Evolutionary conservation across 495 filamentous ascomycete genomes (phyloP).

Genomic region (Aspergillus coremiiformis): DNA sequence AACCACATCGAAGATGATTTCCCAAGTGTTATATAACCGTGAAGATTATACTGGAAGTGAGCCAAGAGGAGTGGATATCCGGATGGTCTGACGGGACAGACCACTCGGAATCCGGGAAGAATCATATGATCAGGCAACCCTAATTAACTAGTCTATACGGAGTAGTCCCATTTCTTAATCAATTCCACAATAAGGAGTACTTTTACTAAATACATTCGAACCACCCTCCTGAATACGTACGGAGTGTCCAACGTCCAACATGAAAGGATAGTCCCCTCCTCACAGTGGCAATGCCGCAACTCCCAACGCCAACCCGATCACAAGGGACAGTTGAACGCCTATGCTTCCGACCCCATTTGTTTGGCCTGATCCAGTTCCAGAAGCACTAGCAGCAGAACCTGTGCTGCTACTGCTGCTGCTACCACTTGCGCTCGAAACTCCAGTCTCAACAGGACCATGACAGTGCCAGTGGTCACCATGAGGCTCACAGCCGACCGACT

Average conservation of each 20-base stretch:
- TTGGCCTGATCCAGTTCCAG: neutral
- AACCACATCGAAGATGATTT: neutral
- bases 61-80: slow-evolving; percentile 4
- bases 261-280: neutral
- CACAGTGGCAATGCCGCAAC: slow-evolving; percentile 4
- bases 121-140: slow-evolving; percentile 6
- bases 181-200: neutral
- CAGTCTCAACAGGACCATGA: slow-evolving; percentile 15
- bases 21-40: neutral
- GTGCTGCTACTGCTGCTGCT: neutral
- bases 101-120: slow-evolving; percentile 15
- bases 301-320: slow-evolving; percentile 7
- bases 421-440: neutral
- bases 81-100: slow-evolving; percentile 20
- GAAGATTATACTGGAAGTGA: neutral
- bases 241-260: neutral
- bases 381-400: neutral
- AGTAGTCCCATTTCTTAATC: neutral
- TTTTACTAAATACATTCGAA: neutral
- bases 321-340: slow-evolving; percentile 1
- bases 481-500: slow-evolving; percentile 22
- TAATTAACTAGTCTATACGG: neutral
- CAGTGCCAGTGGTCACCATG: slow-evolving; percentile 27
- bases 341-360: slow-evolving; percentile 8
- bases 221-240: neutral